Conservation (phyloP, 805 yeast genomes). For the Danielia reshetovae region DNA sequence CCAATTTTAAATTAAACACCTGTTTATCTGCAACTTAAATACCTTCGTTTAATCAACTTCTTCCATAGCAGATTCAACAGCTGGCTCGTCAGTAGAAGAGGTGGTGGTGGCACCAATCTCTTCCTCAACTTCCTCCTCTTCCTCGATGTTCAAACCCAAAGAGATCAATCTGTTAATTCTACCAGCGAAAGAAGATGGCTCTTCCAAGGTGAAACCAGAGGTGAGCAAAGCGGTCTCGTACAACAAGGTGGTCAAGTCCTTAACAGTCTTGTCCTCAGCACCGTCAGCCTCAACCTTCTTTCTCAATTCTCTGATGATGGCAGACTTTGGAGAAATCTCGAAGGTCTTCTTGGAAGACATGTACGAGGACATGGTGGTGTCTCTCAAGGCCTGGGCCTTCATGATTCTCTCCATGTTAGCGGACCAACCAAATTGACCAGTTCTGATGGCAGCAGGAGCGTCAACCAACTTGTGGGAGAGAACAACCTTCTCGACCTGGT, state of each 20-base stretch:
- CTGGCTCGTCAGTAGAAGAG: constrained; percentile 39
- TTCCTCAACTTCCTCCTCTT: constrained; percentile 57
- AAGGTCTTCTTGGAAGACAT: constrained; percentile 99
- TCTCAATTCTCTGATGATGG: constrained; percentile 93
- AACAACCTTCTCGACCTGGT: constrained; percentile 98
- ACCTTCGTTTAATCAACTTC: constrained; percentile 77
- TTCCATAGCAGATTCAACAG: constrained; percentile 84
- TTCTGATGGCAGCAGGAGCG: constrained; percentile 99
- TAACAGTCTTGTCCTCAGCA: constrained; percentile 97
- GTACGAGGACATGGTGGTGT: constrained; percentile 97
- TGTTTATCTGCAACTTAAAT: constrained; percentile 2
- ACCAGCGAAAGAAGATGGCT: constrained; percentile 94
- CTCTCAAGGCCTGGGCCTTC: constrained; percentile 99
- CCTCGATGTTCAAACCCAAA: constrained; percentile 97
- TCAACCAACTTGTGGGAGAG: constrained; percentile 96
- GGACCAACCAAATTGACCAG: constrained; percentile 99
- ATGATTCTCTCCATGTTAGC: constrained; percentile 99
- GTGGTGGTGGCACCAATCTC: constrained; percentile 47
- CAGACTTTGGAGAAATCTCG: constrained; percentile 95
- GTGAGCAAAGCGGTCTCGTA: constrained; percentile 98
- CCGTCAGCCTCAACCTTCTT: constrained; percentile 96
- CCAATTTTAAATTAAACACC: neutral
- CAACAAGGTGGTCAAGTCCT: constrained; percentile 92
- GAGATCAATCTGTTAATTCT: constrained; percentile 98
- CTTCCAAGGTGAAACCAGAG: constrained; percentile 98